Percentiles rank a stretch among this genome's conserved stretches.
Conservation (phyloP, 192 early-diverging fungal species). For the Borealophlyctis nickersoniae region DNA sequence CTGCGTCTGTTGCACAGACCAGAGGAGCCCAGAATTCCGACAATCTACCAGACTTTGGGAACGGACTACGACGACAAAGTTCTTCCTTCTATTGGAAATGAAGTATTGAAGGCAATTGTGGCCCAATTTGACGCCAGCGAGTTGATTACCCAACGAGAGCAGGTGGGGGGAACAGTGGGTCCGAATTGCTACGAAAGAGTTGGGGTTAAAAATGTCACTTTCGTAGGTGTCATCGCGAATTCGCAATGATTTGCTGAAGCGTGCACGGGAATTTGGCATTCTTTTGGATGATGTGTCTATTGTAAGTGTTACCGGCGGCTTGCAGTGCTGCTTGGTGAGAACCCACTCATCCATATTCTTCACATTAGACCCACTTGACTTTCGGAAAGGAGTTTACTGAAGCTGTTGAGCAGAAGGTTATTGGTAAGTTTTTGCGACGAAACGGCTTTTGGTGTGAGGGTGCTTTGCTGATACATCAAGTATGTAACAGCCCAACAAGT, state of each 20-base stretch:
- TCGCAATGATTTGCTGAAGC: slow-evolving; percentile 85
- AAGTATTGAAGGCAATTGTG: slow-evolving; percentile 96
- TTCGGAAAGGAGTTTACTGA: slow-evolving; percentile 99
- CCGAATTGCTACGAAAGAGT: no score
- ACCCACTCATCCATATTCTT: no score
- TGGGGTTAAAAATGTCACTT: no score
- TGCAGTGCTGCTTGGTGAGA: no score
- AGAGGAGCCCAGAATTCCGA: slow-evolving; percentile 66
- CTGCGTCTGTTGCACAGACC: slow-evolving; percentile 87
- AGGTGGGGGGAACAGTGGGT: slow-evolving; percentile 13
- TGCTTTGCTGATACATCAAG: slow-evolving; percentile 5
- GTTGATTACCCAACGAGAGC: slow-evolving; percentile 96
- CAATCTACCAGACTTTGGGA: slow-evolving; percentile 88
- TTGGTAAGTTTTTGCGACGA: slow-evolving; percentile 48
- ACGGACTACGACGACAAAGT: slow-evolving; percentile 97
- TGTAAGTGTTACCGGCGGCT: slow-evolving; percentile 58
- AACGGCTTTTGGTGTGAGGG: slow-evolving; percentile 5
- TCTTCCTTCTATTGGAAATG: slow-evolving; percentile 97
- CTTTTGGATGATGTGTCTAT: slow-evolving; percentile 97
- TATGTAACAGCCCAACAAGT: slow-evolving; percentile 79
- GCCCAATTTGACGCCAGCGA: slow-evolving; percentile 98
- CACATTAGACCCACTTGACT: slow-evolving; percentile 94
- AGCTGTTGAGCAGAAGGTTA: slow-evolving; percentile 97
- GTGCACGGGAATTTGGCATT: slow-evolving; percentile 94
- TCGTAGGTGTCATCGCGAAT: slow-evolving; percentile 82